These are phyloP conservation scores for Vitis hybrid DNA, from an alignment of 177 flowering plant genomes.

Conservation along the genomic window DNA sequence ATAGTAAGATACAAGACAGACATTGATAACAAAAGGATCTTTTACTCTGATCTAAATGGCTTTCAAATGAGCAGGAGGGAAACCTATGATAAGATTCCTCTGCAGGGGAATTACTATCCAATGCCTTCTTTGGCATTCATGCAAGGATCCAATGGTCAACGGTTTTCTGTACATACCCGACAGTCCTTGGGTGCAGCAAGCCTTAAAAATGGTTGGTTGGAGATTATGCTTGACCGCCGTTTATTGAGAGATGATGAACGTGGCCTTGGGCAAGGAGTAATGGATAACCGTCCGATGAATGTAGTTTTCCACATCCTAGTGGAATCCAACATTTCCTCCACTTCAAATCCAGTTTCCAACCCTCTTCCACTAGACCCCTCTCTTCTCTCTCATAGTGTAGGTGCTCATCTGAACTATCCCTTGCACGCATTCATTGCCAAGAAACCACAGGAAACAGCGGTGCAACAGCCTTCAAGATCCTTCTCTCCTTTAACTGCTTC, in stretches of 20 bases:
- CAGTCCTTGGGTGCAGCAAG: conserved; percentile 96
- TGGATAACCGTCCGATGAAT: conserved; percentile 93
- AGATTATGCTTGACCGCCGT: conserved; percentile 95
- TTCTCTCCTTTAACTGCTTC: conserved; percentile 75
- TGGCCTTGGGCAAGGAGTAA: conserved; percentile 98
- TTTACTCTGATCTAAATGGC: conserved; percentile 90
- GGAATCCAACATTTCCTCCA: conserved; percentile 72
- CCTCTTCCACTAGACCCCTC: conserved; percentile 67
- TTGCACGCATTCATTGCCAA: conserved; percentile 74
- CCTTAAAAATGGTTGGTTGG: conserved; percentile 87
- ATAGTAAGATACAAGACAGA: conserved; percentile 84
- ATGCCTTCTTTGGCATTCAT: conserved; percentile 95
- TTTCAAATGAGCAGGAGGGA: conserved; percentile 97
- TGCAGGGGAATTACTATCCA: conserved; percentile 98
- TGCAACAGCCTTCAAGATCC: conserved; percentile 52
- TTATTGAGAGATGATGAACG: conserved; percentile 85
- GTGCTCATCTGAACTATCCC: conserved; percentile 83
- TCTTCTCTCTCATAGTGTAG: conserved; percentile 73
- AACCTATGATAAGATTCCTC: conserved; percentile 87
- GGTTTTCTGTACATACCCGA: conserved; percentile 87
- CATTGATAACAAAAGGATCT: conserved; percentile 64
- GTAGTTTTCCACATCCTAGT: conserved; percentile 70
- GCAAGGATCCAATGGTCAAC: conserved; percentile 71
- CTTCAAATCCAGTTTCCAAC: conserved; percentile 35
- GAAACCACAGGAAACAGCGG: conserved; percentile 57